phyloP scores from a whole-genome alignment of 805 yeast species.

The Aciculoconidium aculeatum region DNA sequence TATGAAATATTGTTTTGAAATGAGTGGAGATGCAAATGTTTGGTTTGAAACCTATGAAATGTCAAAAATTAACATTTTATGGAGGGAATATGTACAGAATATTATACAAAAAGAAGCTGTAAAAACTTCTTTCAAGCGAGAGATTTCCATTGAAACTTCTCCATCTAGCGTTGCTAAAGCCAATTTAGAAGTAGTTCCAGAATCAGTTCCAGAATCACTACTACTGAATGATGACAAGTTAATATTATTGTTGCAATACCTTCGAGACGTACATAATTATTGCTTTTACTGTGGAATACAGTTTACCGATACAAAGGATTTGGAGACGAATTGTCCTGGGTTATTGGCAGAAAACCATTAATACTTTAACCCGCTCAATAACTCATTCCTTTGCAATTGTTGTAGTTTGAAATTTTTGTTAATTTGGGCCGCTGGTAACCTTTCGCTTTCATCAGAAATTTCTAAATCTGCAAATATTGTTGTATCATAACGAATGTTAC shows the following conservation, averaged over 20 bases:
- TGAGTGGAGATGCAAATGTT: slow-evolving; percentile 32
- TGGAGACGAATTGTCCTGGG: slow-evolving; percentile 47
- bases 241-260: slow-evolving; percentile 27
- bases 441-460: slow-evolving; percentile 11
- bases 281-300: slow-evolving; percentile 48
- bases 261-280: slow-evolving; percentile 35
- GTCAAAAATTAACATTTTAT: slow-evolving; percentile 27
- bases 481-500: slow-evolving; percentile 16
- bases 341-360: slow-evolving; percentile 36
- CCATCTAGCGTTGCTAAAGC: no score
- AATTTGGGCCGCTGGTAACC: slow-evolving; percentile 11
- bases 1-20: slow-evolving; percentile 38
- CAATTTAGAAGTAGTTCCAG: no score
- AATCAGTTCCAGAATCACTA: not conserved
- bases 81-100: slow-evolving; percentile 37
- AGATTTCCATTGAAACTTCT: no score
- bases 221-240: slow-evolving; percentile 19
- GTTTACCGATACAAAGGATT: slow-evolving; percentile 31
- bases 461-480: slow-evolving; percentile 3
- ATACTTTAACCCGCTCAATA: slow-evolving; percentile 3
- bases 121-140: no score
- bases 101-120: no score
- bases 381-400: not conserved
- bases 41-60: slow-evolving; percentile 22
- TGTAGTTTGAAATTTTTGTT: no score